These are phyloP conservation scores for Debaryomyces tyrocola DNA, from an alignment of 805 yeast genomes.

Conservation along the genomic window DNA sequence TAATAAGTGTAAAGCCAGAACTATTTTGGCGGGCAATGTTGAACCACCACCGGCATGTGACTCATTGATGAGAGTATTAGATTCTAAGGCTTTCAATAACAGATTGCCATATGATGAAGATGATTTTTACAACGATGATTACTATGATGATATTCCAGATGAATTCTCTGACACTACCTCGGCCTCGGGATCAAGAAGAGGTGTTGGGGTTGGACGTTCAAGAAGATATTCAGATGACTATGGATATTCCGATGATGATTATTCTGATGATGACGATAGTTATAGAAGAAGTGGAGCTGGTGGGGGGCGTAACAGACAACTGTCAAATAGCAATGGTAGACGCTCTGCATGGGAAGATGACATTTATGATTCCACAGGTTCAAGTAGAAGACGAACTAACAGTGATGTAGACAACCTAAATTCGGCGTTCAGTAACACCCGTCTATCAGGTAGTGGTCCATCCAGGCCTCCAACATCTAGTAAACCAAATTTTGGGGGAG, in stretches of 20 bases:
- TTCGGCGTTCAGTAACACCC: slow-evolving; percentile 34
- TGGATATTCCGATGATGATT: slow-evolving; percentile 36
- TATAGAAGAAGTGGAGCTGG: slow-evolving; percentile 22
- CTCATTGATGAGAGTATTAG: slow-evolving; percentile 79
- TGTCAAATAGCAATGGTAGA: slow-evolving; percentile 15
- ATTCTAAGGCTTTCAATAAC: slow-evolving; percentile 76
- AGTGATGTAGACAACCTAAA: slow-evolving; percentile 36
- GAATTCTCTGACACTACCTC: slow-evolving; percentile 60
- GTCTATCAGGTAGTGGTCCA: slow-evolving; percentile 27
- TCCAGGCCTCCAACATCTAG: slow-evolving; percentile 38
- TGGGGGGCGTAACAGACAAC: slow-evolving; percentile 7
- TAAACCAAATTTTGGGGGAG: slow-evolving; percentile 42
- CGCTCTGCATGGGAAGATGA: slow-evolving; percentile 84
- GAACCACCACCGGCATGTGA: slow-evolving; percentile 92
- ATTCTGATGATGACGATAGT: slow-evolving; percentile 39
- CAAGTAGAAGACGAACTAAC: slow-evolving; percentile 27
- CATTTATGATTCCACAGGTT: slow-evolving; percentile 59
- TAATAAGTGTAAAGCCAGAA: slow-evolving; percentile 80
- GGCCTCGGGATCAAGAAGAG: slow-evolving; percentile 24
- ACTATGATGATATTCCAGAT: slow-evolving; percentile 71
- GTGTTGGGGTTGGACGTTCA: slow-evolving; percentile 9
- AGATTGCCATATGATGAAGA: slow-evolving; percentile 48
- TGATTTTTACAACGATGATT: slow-evolving; percentile 62
- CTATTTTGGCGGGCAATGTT: slow-evolving; percentile 81
- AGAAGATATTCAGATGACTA: slow-evolving; percentile 30